Evolutionary conservation across 2,329 filamentous ascomycete genomes (phyloP).

Genomic region (Arthrobotrys sphaeroides): DNA sequence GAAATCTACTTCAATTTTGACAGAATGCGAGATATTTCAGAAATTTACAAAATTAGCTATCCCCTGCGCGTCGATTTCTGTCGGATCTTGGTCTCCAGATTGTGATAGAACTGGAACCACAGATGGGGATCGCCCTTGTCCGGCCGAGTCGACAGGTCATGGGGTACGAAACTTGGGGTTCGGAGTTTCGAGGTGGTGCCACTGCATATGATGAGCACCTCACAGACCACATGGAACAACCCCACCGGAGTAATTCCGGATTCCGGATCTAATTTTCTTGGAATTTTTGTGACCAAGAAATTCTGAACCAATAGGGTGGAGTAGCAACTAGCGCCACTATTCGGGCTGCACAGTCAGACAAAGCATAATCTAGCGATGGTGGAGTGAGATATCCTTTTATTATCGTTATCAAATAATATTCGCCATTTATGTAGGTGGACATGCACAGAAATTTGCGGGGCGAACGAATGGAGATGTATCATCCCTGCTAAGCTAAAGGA

Average conservation of each 20-base stretch:
- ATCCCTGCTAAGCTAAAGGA: conserved; percentile 4
- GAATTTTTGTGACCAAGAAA: background rate
- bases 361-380: conserved; percentile 8
- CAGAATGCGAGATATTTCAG: background rate
- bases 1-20: too few relatives aligned
- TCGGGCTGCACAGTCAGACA: background rate
- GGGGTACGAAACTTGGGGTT: conserved; percentile 36
- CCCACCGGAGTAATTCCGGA: conserved; percentile 45
- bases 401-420: conserved; percentile 15
- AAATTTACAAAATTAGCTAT: background rate
- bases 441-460: conserved; percentile 2
- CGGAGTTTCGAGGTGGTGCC: conserved; percentile 35
- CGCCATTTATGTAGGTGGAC: background rate
- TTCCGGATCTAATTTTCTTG: background rate
- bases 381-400: conserved; percentile 4
- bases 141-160: conserved; percentile 11
- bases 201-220: conserved; percentile 6
- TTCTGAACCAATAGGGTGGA: background rate
- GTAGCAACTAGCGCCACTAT: background rate
- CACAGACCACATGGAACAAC: conserved; percentile 20
- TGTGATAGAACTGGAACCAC: conserved; percentile 1
- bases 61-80: conserved; percentile 4
- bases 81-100: conserved; percentile 1
- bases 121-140: conserved; percentile 28
- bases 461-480: background rate